Base-by-base conservation (phyloP, 495 filamentous ascomycete genomes). In the Podospora appendiculata region DNA sequence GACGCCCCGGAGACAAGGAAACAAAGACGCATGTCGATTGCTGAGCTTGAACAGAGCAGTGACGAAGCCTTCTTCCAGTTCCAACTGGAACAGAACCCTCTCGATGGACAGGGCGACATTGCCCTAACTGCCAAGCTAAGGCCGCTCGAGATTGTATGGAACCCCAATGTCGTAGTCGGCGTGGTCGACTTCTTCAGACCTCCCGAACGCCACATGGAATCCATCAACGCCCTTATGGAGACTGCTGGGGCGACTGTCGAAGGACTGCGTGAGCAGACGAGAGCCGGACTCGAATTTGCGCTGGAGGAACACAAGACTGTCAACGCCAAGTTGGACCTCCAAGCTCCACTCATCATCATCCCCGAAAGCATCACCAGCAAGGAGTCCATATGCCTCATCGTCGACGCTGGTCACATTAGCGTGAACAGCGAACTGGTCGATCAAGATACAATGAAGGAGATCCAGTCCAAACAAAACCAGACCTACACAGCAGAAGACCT, bases 291-390 rank as follows among this genome's bases (percentile, higher is more conserved):
- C 33, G 90, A 97, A 64, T 98, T 95, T 71, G 94, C 93, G 17
- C 75, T 98, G 32, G 82, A 96, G 65, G 94, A 97, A 62, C 93
- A 98, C 70, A 97, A 96, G 76, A 97, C 93, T 12, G 82, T 98
- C 52, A 94, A 97, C 65, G 90, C 90, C 4, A 90, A 96, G 58
- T 78, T 98, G 43, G 94, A 98, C 70, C 81, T 98, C 9, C 90
- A 95, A 63, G 93, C 93, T 6, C 93, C 93, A 39, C 76, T 98
- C 13, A 95, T 98, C 59, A 97, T 98, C 56, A 82, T 98, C 16
- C 93, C 93, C 0, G 89, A 97, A 61, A 94, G 85, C 57, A 90
- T 96, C 57, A 92, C 86, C 2, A 77, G 83, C 50, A 78, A 86
- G 57, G 84, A 75, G 50, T 84, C 88, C 6, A 84, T 89, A 14